Evolutionary conservation across 805 yeast species (phyloP).

Genomic region (Barnettozyma californica): DNA sequence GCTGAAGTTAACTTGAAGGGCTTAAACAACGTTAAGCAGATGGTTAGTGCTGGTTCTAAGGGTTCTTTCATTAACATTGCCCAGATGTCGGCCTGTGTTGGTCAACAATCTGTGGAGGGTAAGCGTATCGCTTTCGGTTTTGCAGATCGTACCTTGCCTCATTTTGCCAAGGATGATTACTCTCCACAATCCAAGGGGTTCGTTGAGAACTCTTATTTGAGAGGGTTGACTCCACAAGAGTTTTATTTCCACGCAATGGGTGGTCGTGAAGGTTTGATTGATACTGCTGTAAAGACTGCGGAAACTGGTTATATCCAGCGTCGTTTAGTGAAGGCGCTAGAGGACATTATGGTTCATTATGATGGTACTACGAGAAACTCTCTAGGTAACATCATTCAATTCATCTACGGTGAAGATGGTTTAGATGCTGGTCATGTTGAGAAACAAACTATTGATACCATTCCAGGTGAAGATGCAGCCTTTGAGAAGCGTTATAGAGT

Average conservation of each 20-base stretch:
- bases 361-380: conserved; percentile 99
- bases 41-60: conserved; percentile 98
- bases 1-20: conserved; percentile 96
- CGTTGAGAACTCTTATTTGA: conserved; percentile 91
- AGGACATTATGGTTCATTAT: conserved; percentile 95
- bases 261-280: conserved; percentile 99
- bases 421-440: conserved; percentile 97
- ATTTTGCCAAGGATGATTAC: conserved; percentile 96
- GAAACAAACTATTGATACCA: conserved; percentile 90
- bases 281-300: conserved; percentile 98
- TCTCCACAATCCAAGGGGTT: conserved; percentile 98
- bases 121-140: conserved; percentile 98
- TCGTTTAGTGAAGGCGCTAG: conserved; percentile 93
- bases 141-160: conserved; percentile 93
- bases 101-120: conserved; percentile 99
- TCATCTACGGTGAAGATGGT: conserved; percentile 98
- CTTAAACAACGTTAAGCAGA: conserved; percentile 93
- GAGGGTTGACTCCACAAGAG: conserved; percentile 98
- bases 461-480: conserved; percentile 83
- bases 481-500: conserved; percentile 83
- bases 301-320: conserved; percentile 98
- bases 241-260: conserved; percentile 99
- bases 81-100: conserved; percentile 99
- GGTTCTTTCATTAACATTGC: conserved; percentile 99
- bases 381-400: conserved; percentile 92